Evolutionary conservation across 164 flowering plant species (phyloP).

Genomic region (Macadamia integrifolia): DNA sequence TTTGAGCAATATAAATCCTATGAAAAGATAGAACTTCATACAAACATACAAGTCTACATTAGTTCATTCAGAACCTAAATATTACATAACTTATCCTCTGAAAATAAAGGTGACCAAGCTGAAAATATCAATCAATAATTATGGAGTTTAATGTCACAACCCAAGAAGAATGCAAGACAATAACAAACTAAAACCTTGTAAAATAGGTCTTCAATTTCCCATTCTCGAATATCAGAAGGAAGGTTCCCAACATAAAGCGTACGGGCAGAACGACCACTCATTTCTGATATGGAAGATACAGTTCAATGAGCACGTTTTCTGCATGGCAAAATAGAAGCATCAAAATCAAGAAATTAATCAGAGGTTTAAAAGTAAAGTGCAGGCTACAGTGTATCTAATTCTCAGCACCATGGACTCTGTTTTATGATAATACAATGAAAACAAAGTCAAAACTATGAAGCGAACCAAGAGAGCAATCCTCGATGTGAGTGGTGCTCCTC

Average conservation of each 20-base stretch:
- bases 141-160: not conserved
- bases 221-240: constrained; percentile 78
- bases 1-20: too few relatives aligned
- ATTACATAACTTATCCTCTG: too few relatives aligned
- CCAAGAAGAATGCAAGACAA: not conserved
- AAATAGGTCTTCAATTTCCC: constrained; percentile 86
- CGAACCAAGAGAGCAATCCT: constrained; percentile 96
- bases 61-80: too few relatives aligned
- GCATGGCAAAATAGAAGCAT: constrained; percentile 21
- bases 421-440: constrained; percentile 25
- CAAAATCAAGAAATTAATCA: not conserved
- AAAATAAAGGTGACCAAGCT: too few relatives aligned
- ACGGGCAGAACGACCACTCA: constrained; percentile 90
- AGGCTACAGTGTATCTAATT: constrained; percentile 3
- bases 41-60: too few relatives aligned
- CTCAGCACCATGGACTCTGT: constrained; percentile 20
- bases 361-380: constrained; percentile 4
- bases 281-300: constrained; percentile 17
- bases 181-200: constrained; percentile 60
- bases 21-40: too few relatives aligned
- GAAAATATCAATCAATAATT: not conserved
- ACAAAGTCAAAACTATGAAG: constrained; percentile 64
- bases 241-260: constrained; percentile 92
- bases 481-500: constrained; percentile 83
- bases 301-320: constrained; percentile 14